Conservation (phyloP, 345 rosid species). For the Aquilaria sinensis region DNA sequence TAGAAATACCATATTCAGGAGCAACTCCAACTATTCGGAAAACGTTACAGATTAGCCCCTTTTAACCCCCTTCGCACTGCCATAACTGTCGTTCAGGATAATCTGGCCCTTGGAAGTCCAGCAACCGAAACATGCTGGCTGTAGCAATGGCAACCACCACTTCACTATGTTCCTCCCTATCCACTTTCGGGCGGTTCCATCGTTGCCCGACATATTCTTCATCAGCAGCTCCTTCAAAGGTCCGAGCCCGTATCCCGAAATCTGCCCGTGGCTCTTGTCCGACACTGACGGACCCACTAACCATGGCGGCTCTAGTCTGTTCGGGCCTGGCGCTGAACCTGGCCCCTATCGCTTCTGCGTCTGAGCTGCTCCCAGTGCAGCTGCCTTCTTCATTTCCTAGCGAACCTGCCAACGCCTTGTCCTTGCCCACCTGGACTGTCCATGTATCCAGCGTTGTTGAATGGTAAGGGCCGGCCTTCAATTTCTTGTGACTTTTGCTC, state of each 20-base stretch:
- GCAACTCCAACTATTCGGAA: neutral
- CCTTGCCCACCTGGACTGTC: slow-evolving; percentile 92
- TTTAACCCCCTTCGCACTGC: neutral
- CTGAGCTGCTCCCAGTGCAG: slow-evolving; percentile 30
- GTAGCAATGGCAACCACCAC: slow-evolving; percentile 41
- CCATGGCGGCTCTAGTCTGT: slow-evolving; percentile 41
- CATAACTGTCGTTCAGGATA: neutral
- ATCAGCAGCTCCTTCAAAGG: neutral
- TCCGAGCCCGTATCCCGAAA: slow-evolving; percentile 5
- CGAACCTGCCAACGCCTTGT: slow-evolving; percentile 85
- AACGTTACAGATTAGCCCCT: neutral
- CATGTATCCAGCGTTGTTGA: slow-evolving; percentile 91
- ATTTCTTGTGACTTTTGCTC: no score
- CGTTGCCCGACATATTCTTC: slow-evolving; percentile 8
- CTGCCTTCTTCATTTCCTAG: slow-evolving; percentile 35
- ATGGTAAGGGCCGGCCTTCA: slow-evolving; percentile 32
- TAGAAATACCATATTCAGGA: no score
- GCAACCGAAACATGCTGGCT: neutral
- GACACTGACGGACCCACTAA: slow-evolving; percentile 15
- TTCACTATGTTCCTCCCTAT: slow-evolving; percentile 22
- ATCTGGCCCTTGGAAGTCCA: no score
- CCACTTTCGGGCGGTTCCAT: slow-evolving; percentile 11
- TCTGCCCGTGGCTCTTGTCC: slow-evolving; percentile 1
- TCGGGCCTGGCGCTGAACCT: slow-evolving; percentile 46
- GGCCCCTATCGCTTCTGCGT: slow-evolving; percentile 44